Evolutionary conservation across 2,329 filamentous ascomycete genomes (phyloP).

Genomic region (Colletotrichum lentis): DNA sequence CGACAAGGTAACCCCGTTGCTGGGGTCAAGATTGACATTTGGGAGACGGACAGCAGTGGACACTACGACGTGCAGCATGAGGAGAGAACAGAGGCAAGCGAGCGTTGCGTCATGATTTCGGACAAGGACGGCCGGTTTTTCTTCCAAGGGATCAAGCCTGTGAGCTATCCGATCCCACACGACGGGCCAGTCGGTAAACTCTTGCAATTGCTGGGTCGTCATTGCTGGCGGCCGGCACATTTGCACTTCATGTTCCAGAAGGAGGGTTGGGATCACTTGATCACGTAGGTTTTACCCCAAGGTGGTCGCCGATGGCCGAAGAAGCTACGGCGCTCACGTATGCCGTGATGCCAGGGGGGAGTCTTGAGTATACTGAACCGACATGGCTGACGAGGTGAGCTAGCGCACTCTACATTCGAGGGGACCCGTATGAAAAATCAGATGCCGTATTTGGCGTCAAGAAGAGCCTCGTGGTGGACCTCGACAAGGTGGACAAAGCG

Average conservation of each 20-base stretch:
- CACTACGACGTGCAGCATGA: conserved; percentile 80
- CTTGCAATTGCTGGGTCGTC: conserved; percentile 71
- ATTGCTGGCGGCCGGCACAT: conserved; percentile 79
- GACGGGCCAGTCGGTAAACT: conserved; percentile 84
- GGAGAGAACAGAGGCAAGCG: conserved; percentile 55
- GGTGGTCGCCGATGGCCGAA: too few relatives aligned
- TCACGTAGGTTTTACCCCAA: conserved; percentile 69
- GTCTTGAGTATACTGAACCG: background rate
- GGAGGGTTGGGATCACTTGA: conserved; percentile 77
- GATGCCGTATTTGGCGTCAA: conserved; percentile 91
- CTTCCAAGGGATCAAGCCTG: conserved; percentile 85
- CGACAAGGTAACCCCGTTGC: conserved; percentile 65
- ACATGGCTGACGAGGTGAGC: conserved; percentile 2
- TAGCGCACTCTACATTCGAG: conserved; percentile 78
- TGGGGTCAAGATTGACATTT: conserved; percentile 75
- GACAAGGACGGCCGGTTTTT: conserved; percentile 64
- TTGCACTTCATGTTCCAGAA: conserved; percentile 92
- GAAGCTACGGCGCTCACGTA: background rate
- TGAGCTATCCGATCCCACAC: conserved; percentile 84
- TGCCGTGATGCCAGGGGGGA: background rate
- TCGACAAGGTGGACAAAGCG: conserved; percentile 58
- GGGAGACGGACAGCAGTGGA: conserved; percentile 79
- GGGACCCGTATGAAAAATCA: conserved; percentile 81
- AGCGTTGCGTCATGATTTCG: conserved; percentile 60
- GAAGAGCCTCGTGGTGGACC: conserved; percentile 76